Evolutionary conservation across 176 grass and related monocot species (phyloP), one percentile per base, ranked within the genome.

Genomic region (Avena eriantha): DNA sequence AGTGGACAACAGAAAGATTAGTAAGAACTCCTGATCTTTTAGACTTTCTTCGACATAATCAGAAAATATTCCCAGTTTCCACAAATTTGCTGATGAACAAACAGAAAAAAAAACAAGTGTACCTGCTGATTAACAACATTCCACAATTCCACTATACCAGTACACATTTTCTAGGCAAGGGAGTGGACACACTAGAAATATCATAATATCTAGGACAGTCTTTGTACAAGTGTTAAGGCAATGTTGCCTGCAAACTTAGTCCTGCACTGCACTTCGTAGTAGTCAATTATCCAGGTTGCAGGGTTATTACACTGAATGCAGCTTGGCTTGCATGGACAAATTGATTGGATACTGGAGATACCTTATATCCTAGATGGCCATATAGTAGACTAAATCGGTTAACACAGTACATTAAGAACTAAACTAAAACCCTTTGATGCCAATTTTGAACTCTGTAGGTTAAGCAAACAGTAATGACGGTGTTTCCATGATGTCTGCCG

Each of bases 1-100:
- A 70, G 19, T 41, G 8, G 29, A 45, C 41, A 45, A 19, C 54
- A 72, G 29, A 29, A 74, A 76, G 0, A 70, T 59, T 14, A 80
- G 2, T 15, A 68, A 41, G 29, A 89, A 68, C 8, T 87, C 12
- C 18, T 49, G 26, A 80, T 22, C 24, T 58, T 82, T 60, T 45
- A 70, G 29, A 71, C 15, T 41, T 23, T 69, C 21, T 77, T 73
- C 33, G 4, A 46, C 15, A 4, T 58, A 58, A 19, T 48, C 15
- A 50, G 23, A 73, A 56, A 26, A 80, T 0, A 12, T 41, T 13
- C 53, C 53, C 14, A 73, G 53, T 22, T 79, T 86, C n/a, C 46
- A 80, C 5, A 10, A 75, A 85, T 48, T 65, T 76, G 6, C 10
- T 65, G 16, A 75, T 12, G 7, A 48, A 63, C 70, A 76, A 17